Evolutionary conservation across 768 basidiomycete species (phyloP).

Genomic region (Suillus spraguei): DNA sequence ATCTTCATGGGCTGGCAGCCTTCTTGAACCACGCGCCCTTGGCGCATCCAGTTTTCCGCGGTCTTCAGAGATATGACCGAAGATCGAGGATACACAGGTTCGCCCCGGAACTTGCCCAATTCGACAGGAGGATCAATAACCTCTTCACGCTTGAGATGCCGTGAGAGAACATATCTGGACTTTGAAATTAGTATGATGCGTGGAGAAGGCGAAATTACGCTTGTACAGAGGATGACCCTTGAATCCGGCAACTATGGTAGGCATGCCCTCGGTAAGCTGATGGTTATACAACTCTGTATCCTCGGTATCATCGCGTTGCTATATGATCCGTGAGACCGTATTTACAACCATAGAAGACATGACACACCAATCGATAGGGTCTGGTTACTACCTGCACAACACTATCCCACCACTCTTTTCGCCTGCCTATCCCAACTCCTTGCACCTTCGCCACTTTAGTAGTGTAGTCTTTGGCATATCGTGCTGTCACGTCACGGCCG

Average conservation of each 20-base stretch:
- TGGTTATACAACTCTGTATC: conserved; percentile 82
- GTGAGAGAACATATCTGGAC: conserved; percentile 75
- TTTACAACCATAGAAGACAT: conserved; percentile 17
- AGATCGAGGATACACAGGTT: conserved; percentile 86
- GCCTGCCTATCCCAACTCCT: conserved; percentile 56
- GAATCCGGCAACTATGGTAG: conserved; percentile 86
- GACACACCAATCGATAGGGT: conserved; percentile 79
- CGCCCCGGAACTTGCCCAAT: conserved; percentile 90
- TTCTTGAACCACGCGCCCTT: conserved; percentile 70
- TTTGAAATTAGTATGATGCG: conserved; percentile 11
- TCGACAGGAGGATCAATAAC: conserved; percentile 81
- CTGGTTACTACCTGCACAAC: conserved; percentile 65
- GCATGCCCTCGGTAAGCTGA: conserved; percentile 91
- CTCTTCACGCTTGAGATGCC: conserved; percentile 88
- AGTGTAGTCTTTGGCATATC: conserved; percentile 83
- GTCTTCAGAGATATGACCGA: conserved; percentile 87
- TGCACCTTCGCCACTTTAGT: conserved; percentile 83
- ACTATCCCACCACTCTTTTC: conserved; percentile 85
- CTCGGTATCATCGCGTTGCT: conserved; percentile 94
- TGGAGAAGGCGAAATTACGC: conserved; percentile 12
- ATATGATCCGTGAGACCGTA: conserved; percentile 22
- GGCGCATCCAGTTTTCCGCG: conserved; percentile 93
- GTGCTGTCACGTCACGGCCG: conserved; percentile 86
- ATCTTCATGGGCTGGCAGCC: conserved; percentile 88
- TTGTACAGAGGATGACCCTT: conserved; percentile 92